These are phyloP conservation scores for Fistulinella prunicolor DNA, from an alignment of 768 basidiomycete genomes.

Conservation along the genomic window DNA sequence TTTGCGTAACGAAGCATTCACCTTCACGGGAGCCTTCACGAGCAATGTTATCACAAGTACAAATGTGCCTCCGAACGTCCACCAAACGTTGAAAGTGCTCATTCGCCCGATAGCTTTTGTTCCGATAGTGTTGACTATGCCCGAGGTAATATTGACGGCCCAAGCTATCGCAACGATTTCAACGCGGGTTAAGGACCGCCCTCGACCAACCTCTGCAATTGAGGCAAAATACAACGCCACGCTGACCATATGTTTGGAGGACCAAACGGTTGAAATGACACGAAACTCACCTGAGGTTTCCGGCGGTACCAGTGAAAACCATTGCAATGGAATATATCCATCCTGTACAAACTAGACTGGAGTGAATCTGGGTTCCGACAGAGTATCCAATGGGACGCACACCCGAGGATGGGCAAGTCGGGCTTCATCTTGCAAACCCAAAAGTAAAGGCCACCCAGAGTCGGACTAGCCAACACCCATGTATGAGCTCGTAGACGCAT, in stretches of 20 bases:
- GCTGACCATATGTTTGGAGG: constrained; percentile 23
- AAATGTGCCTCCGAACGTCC: constrained; percentile 57
- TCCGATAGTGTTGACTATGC: constrained; percentile 53
- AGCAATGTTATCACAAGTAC: constrained; percentile 56
- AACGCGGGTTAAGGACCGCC: constrained; percentile 42
- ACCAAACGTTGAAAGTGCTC: constrained; percentile 58
- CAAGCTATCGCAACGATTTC: constrained; percentile 55
- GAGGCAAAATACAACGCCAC: constrained; percentile 56
- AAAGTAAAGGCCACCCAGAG: constrained; percentile 59
- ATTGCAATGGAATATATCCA: constrained; percentile 62
- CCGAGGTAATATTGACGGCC: constrained; percentile 54
- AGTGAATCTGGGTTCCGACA: background rate
- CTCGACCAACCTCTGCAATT: constrained; percentile 46
- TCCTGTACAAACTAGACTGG: constrained; percentile 41
- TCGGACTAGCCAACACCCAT: constrained; percentile 39
- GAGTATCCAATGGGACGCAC: constrained; percentile 29
- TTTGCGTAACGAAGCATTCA: constrained; percentile 12
- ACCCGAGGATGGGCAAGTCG: constrained; percentile 49
- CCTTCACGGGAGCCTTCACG: constrained; percentile 54
- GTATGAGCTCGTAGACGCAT: constrained; percentile 3
- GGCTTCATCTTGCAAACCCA: constrained; percentile 65
- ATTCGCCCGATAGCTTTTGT: constrained; percentile 55
- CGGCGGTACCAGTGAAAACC: constrained; percentile 58
- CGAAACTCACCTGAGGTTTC: constrained; percentile 45
- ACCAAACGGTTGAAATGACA: background rate